These are phyloP conservation scores for Ophiostoma populinum DNA, from an alignment of 2,329 filamentous ascomycete species.

Conservation along the genomic window DNA sequence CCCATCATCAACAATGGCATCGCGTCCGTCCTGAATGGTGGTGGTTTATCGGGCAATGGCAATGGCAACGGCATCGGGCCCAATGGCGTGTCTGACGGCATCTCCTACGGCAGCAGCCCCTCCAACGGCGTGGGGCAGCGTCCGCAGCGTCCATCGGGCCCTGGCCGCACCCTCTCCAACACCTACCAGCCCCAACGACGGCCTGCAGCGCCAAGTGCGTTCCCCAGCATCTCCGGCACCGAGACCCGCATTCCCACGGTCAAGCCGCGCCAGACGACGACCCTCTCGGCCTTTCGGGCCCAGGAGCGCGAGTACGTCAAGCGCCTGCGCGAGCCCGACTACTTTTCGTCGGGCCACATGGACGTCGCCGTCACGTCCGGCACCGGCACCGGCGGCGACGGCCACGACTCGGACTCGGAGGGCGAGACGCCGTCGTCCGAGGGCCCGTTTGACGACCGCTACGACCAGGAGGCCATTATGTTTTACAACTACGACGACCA, in stretches of 20 bases:
- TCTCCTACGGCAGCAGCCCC: neutral
- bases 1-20: conserved; percentile 6
- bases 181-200: conserved; percentile 56
- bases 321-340: conserved; percentile 60
- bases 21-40: conserved; percentile 1
- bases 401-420: conserved; percentile 64
- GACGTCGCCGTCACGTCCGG: too few species aligned
- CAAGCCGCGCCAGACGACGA: conserved; percentile 31
- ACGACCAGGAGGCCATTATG: conserved; percentile 82
- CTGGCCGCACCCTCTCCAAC: conserved; percentile 57
- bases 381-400: conserved; percentile 43
- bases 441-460: conserved; percentile 66
- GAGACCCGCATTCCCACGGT: conserved; percentile 26
- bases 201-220: conserved; percentile 24
- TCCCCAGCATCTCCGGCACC: conserved; percentile 11
- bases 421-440: conserved; percentile 82
- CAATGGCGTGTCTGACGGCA: too few species aligned
- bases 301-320: conserved; percentile 94
- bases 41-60: neutral
- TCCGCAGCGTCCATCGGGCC: conserved; percentile 49
- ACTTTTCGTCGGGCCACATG: conserved; percentile 51
- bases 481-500: conserved; percentile 84
- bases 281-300: conserved; percentile 39
- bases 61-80: conserved; percentile 8
- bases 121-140: conserved; percentile 18